These are phyloP conservation scores for Echinochloa phyllopogon DNA, from an alignment of 176 grass and related monocot species.

Conservation along the genomic window DNA sequence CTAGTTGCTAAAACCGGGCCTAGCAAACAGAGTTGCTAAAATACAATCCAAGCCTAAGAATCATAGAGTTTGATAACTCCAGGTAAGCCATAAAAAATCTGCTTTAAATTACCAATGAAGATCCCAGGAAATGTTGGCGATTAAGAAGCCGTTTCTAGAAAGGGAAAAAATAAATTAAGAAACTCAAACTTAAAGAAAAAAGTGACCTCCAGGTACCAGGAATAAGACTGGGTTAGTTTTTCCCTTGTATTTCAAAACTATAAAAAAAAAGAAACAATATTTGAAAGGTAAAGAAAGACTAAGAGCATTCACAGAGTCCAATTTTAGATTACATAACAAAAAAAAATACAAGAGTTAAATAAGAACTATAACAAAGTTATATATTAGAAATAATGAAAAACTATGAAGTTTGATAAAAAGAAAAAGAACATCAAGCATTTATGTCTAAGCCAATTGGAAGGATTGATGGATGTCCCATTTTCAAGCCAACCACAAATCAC, in stretches of 20 bases:
- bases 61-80: background rate
- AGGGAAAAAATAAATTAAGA: background rate
- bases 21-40: slow-evolving; percentile 9
- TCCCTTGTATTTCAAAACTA: background rate
- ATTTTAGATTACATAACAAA: background rate
- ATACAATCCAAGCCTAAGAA: background rate
- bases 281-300: background rate
- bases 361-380: background rate
- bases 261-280: background rate
- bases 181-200: background rate
- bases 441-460: background rate
- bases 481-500: slow-evolving; percentile 20
- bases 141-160: background rate
- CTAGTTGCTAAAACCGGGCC: background rate
- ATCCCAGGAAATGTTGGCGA: background rate
- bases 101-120: background rate
- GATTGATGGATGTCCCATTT: slow-evolving; percentile 15
- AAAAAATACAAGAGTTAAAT: background rate
- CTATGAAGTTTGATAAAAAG: background rate
- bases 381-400: background rate
- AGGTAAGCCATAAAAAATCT: background rate
- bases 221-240: background rate
- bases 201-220: background rate
- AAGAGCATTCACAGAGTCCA: background rate
- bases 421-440: background rate